These are phyloP conservation scores for Penicillium psychrofluorescens DNA, from an alignment of 495 filamentous ascomycete species.

Conservation along the genomic window DNA sequence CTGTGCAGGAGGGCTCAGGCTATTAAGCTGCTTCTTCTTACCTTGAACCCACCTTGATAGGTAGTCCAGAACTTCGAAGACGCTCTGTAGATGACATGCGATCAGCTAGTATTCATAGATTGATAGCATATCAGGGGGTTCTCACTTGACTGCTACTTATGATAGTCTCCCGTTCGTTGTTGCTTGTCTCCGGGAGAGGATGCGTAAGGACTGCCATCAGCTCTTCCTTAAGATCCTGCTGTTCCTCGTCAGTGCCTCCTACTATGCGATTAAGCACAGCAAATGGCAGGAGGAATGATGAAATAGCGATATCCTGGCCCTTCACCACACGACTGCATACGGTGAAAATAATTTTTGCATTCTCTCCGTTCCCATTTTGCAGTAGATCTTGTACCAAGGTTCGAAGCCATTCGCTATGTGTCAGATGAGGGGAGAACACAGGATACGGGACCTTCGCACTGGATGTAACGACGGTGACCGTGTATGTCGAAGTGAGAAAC, in stretches of 20 bases:
- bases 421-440: constrained; percentile 53
- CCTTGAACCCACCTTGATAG: constrained; percentile 81
- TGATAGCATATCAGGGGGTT: background rate
- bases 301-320: constrained; percentile 73
- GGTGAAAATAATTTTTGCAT: constrained; percentile 68
- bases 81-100: constrained; percentile 45
- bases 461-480: constrained; percentile 49
- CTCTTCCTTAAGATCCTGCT: constrained; percentile 61
- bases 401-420: constrained; percentile 77
- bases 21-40: constrained; percentile 56
- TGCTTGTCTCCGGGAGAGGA: constrained; percentile 48
- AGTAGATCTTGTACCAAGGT: constrained; percentile 75
- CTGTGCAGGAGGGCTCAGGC: constrained; percentile 23
- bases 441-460: constrained; percentile 61
- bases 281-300: constrained; percentile 82
- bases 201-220: constrained; percentile 59
- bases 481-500: constrained; percentile 75
- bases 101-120: constrained; percentile 6
- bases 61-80: constrained; percentile 89
- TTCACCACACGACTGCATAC: constrained; percentile 72
- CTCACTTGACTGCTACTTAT: constrained; percentile 78
- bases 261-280: constrained; percentile 72
- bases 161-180: constrained; percentile 55
- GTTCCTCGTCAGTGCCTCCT: constrained; percentile 56
- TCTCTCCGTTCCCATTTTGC: constrained; percentile 59